Evolutionary conservation across 352 stramenopile genomes (phyloP).

Genomic region (Phytophthora multivora): DNA sequence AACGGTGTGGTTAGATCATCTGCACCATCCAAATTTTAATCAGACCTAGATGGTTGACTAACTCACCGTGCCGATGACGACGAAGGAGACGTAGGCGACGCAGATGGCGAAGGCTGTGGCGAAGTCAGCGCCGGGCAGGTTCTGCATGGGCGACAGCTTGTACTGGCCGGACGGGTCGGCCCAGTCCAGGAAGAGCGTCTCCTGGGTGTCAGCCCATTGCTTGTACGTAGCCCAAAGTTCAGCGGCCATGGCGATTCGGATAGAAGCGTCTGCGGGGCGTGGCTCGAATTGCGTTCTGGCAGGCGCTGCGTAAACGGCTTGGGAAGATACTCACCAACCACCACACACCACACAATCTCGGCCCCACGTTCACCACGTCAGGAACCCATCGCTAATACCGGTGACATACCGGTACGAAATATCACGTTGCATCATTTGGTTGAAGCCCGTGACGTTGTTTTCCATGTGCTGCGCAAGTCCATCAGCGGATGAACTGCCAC

Average conservation of each 20-base stretch:
- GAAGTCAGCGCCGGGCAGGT: conserved; percentile 59
- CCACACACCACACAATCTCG: conserved; percentile 10
- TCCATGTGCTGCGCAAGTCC: background rate
- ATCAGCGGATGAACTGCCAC: background rate
- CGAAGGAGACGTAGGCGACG: conserved; percentile 67
- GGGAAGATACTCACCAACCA: conserved; percentile 21
- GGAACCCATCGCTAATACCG: background rate
- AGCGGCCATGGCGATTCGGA: conserved; percentile 36
- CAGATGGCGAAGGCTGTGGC: conserved; percentile 61
- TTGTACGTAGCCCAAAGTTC: conserved; percentile 63
- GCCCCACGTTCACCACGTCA: conserved; percentile 2
- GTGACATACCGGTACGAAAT: conserved; percentile 6
- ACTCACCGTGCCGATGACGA: conserved; percentile 65
- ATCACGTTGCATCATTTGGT: conserved; percentile 12
- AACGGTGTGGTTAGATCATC: conserved; percentile 2
- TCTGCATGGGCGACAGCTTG: conserved; percentile 48
- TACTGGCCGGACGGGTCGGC: conserved; percentile 47
- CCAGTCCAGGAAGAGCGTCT: conserved; percentile 57
- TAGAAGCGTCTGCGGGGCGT: conserved; percentile 14
- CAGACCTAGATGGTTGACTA: conserved; percentile 11
- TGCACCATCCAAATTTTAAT: conserved; percentile 26
- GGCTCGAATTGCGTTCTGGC: conserved; percentile 37
- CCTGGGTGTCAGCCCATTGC: conserved; percentile 54
- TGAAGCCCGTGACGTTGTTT: background rate
- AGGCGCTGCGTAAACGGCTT: conserved; percentile 1